Conservation (phyloP, 1,284 basidiomycete species). For the Athelia sp. region DNA sequence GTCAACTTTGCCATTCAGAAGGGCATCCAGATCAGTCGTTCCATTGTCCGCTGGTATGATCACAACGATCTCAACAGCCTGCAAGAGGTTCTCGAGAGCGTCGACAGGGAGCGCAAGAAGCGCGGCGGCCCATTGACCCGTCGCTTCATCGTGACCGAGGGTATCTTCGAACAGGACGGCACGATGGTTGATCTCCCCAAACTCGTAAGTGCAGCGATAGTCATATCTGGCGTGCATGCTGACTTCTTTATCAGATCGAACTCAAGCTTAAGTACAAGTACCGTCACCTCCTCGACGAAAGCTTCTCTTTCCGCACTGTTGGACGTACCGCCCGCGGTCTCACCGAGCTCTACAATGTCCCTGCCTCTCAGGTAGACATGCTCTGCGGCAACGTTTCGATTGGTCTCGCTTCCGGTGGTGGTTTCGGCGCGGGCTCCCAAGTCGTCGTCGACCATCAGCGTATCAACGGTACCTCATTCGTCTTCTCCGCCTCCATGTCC, state of each 20-base stretch:
- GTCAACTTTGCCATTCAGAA: constrained; percentile 97
- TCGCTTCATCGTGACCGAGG: constrained; percentile 96
- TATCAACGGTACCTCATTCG: constrained; percentile 94
- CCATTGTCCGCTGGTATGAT: constrained; percentile 92
- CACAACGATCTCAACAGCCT: constrained; percentile 93
- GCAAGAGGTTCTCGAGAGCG: constrained; percentile 78
- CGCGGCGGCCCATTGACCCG: constrained; percentile 80
- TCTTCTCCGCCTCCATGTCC: constrained; percentile 95
- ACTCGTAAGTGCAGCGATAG: constrained; percentile 60
- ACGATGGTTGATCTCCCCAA: constrained; percentile 88
- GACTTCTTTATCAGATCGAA: constrained; percentile 60
- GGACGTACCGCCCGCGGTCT: constrained; percentile 92
- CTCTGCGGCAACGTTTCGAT: constrained; percentile 85
- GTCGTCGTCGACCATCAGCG: constrained; percentile 92
- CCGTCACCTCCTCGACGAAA: constrained; percentile 92
- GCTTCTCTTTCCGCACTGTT: constrained; percentile 88
- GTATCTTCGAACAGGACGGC: constrained; percentile 95
- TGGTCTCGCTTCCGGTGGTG: constrained; percentile 81
- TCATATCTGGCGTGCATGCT: not conserved
- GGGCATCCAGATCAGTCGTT: constrained; percentile 94
- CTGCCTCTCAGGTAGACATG: constrained; percentile 74
- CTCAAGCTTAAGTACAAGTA: constrained; percentile 96
- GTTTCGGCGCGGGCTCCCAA: constrained; percentile 90
- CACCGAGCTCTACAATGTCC: constrained; percentile 90
- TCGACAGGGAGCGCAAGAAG: constrained; percentile 87